A percentile compares a stretch with the other conserved stretches of the same genome.
Evolutionary conservation across 345 rosid species (phyloP).

Genomic region (Excoecaria agallocha): DNA sequence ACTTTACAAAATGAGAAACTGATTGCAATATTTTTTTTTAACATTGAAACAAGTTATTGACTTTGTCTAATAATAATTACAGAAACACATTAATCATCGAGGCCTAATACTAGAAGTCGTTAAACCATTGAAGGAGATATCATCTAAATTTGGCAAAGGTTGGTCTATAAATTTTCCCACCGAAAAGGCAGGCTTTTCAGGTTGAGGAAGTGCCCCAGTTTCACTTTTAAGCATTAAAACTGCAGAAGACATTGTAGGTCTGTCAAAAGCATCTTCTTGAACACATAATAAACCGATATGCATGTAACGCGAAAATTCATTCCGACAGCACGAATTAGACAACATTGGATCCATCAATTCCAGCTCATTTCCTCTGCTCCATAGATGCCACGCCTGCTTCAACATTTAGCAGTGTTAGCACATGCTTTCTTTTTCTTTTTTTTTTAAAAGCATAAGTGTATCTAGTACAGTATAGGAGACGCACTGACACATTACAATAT

Average conservation of each 20-base stretch:
- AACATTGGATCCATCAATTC: conserved; percentile 4
- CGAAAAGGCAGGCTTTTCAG: conserved; percentile 44
- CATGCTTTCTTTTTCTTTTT: no score
- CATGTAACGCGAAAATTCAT: conserved; percentile 9
- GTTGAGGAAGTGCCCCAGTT: conserved; percentile 32
- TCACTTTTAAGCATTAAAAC: conserved; percentile 44
- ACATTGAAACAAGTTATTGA: no score
- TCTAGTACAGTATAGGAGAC: no score
- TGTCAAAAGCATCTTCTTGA: conserved; percentile 23
- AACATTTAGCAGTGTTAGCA: neutral
- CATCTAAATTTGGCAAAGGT: neutral
- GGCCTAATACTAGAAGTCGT: conserved; percentile 19
- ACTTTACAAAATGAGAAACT: no score
- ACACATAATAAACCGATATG: conserved; percentile 12
- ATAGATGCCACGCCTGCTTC: conserved; percentile 13
- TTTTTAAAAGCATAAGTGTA: no score
- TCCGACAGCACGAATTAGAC: neutral
- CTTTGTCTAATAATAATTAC: no score
- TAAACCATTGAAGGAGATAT: conserved; percentile 16
- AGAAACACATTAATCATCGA: conserved; percentile 10
- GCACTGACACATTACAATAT: no score
- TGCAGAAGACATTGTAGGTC: conserved; percentile 49
- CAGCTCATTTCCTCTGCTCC: conserved; percentile 2
- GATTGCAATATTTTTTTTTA: no score
- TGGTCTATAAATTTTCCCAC: conserved; percentile 9